Percentiles rank a stretch among this genome's conserved stretches.
Evolutionary conservation across 2,329 filamentous ascomycete genomes (phyloP).

Genomic region (Monosporascus sp.): DNA sequence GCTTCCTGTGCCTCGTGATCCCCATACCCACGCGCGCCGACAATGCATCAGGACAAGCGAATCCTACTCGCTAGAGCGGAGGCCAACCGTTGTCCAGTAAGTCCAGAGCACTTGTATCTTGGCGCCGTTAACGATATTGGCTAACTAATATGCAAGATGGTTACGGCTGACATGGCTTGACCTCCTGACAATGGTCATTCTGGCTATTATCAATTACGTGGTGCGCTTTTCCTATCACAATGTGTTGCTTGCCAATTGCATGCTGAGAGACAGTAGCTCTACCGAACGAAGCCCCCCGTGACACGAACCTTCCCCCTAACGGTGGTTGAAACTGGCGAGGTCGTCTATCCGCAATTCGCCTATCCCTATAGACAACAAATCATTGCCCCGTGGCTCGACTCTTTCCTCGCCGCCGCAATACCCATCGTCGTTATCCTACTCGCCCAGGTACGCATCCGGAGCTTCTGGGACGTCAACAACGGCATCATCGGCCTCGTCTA

Average conservation of each 20-base stretch:
- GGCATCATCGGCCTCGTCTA: slow-evolving; percentile 57
- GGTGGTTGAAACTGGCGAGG: slow-evolving; percentile 51
- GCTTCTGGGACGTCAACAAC: slow-evolving; percentile 57
- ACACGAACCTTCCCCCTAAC: slow-evolving; percentile 58
- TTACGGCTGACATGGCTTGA: slow-evolving; percentile 4
- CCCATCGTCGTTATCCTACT: slow-evolving; percentile 53
- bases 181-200: slow-evolving; percentile 1
- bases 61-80: slow-evolving; percentile 1
- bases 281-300: slow-evolving; percentile 48
- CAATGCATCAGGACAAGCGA: background rate
- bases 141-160: slow-evolving; percentile 1
- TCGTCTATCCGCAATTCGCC: slow-evolving; percentile 59
- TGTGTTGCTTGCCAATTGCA: background rate
- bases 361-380: slow-evolving; percentile 61
- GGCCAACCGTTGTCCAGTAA: slow-evolving; percentile 2
- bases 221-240: background rate
- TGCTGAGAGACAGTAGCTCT: slow-evolving; percentile 33
- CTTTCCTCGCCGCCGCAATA: slow-evolving; percentile 49
- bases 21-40: background rate
- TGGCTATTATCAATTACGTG: background rate
- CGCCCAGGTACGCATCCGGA: slow-evolving; percentile 52
- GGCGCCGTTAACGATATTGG: no score
- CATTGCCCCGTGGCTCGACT: slow-evolving; percentile 54
- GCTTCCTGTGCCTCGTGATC: background rate
- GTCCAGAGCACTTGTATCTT: background rate